phyloP scores from a whole-genome alignment of 139 green algal species.

The Chlamydomonas applanata region DNA sequence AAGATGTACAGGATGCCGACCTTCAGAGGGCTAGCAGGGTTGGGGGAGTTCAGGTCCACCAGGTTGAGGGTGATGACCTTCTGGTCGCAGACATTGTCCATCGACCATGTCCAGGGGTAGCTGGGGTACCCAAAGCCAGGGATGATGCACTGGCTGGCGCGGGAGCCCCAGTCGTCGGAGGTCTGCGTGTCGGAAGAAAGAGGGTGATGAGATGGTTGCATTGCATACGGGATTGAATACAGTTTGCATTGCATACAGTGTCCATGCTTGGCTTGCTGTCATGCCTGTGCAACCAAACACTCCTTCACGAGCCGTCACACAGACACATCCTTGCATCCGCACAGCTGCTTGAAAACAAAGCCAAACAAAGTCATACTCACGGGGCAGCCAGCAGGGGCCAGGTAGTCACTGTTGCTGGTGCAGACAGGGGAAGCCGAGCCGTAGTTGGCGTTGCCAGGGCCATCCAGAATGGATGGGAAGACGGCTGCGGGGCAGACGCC shows the following conservation, averaged over 20 bases:
- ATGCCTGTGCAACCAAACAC: not conserved
- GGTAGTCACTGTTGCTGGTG: too few species aligned
- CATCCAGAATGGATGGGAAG: not conserved
- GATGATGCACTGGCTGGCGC: slow-evolving; percentile 6
- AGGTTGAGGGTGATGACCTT: slow-evolving; percentile 9
- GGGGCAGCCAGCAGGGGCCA: too few species aligned
- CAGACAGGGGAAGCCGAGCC: not conserved
- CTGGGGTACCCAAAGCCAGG: not conserved
- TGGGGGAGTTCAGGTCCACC: not conserved
- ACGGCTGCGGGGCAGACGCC: not conserved
- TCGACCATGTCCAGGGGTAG: not conserved
- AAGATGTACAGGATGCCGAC: slow-evolving; percentile 16
- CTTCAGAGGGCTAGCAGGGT: not conserved
- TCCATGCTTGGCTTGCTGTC: not conserved
- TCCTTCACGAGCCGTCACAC: not conserved
- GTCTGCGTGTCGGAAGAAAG: not conserved
- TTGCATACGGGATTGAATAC: not conserved
- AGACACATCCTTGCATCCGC: too few species aligned
- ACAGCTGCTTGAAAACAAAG: too few species aligned
- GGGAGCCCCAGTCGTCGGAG: not conserved
- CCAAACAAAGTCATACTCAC: too few species aligned
- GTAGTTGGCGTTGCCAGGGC: not conserved
- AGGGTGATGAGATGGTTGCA: not conserved
- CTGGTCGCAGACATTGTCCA: slow-evolving; percentile 12
- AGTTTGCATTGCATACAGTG: not conserved